These are phyloP conservation scores for Fusarium decemcellulare DNA, from an alignment of 2,329 filamentous ascomycete genomes.

Conservation along the genomic window DNA sequence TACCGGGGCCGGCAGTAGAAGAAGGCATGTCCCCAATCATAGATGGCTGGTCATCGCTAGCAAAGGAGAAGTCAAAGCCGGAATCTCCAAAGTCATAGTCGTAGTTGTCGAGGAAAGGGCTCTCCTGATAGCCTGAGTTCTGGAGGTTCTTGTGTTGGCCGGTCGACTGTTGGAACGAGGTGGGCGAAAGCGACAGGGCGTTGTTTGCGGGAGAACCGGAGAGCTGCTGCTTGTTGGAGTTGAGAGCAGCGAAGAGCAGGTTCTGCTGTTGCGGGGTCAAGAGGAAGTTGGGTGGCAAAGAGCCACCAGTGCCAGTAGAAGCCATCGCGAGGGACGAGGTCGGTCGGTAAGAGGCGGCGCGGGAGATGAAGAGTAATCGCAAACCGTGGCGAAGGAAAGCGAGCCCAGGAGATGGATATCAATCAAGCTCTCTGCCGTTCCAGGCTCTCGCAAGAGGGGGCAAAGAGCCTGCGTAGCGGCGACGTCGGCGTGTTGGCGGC, in stretches of 20 bases:
- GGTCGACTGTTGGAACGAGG: constrained; percentile 65
- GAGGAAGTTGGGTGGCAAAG: constrained; percentile 70
- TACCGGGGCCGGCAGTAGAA: constrained; percentile 13
- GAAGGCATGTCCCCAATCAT: constrained; percentile 83
- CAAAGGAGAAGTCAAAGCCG: constrained; percentile 77
- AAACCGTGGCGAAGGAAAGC: constrained; percentile 20
- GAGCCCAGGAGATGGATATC: constrained; percentile 30
- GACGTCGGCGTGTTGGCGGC: constrained; percentile 35
- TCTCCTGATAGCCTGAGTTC: constrained; percentile 73
- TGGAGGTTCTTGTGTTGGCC: constrained; percentile 58
- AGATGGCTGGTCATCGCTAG: constrained; percentile 66
- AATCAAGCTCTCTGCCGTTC: constrained; percentile 45
- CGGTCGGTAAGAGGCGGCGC: constrained; percentile 13
- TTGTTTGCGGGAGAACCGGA: constrained; percentile 55
- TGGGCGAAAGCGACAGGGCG: constrained; percentile 61
- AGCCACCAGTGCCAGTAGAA: constrained; percentile 61
- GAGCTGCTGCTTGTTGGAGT: constrained; percentile 71
- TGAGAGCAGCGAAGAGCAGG: constrained; percentile 81
- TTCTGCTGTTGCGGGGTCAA: constrained; percentile 84
- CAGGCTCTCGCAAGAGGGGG: constrained; percentile 43
- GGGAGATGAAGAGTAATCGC: constrained; percentile 10
- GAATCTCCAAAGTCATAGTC: constrained; percentile 84
- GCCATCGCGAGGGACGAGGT: constrained; percentile 58
- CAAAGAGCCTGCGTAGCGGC: constrained; percentile 45
- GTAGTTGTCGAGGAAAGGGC: constrained; percentile 84